phyloP scores from a whole-genome alignment of 1,139 yeast genomes.

The Pneumocystis carinii region DNA sequence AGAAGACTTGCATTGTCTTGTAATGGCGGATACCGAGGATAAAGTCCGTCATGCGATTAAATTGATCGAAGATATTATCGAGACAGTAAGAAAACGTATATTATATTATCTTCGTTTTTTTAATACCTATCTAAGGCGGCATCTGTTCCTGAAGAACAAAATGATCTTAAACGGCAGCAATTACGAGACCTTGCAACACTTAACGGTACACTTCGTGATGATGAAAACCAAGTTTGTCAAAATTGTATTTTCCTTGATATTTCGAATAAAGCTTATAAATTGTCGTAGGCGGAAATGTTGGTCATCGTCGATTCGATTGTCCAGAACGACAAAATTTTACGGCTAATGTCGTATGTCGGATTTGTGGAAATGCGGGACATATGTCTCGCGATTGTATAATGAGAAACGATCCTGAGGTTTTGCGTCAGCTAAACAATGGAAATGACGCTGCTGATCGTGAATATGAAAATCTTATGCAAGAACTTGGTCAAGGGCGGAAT shows the following conservation, averaged over 20 bases:
- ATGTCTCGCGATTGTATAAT: constrained; percentile 71
- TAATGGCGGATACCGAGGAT: constrained; percentile 70
- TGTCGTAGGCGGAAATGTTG: constrained; percentile 34
- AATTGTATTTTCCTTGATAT: constrained; percentile 22
- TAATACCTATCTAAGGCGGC: constrained; percentile 27
- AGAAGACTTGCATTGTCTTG: constrained; percentile 79
- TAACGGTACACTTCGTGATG: constrained; percentile 86
- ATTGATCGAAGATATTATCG: constrained; percentile 60
- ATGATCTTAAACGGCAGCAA: constrained; percentile 81
- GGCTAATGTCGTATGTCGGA: constrained; percentile 50
- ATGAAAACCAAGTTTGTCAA: constrained; percentile 52
- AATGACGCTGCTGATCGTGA: constrained; percentile 30
- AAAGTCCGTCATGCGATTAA: constrained; percentile 63
- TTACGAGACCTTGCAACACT: constrained; percentile 79
- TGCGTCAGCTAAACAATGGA: constrained; percentile 7
- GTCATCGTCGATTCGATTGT: constrained; percentile 49
- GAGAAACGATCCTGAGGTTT: constrained; percentile 14
- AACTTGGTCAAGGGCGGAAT: constrained; percentile 20
- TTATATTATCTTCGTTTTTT: not conserved
- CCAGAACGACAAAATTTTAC: constrained; percentile 41
- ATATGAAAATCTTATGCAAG: constrained; percentile 38
- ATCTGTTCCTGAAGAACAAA: constrained; percentile 81
- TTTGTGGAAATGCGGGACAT: constrained; percentile 76
- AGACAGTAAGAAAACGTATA: constrained; percentile 36
- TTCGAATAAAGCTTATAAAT: not conserved